Conservation (phyloP, 176 grass and related monocot genomes). For the Areca catechu region DNA sequence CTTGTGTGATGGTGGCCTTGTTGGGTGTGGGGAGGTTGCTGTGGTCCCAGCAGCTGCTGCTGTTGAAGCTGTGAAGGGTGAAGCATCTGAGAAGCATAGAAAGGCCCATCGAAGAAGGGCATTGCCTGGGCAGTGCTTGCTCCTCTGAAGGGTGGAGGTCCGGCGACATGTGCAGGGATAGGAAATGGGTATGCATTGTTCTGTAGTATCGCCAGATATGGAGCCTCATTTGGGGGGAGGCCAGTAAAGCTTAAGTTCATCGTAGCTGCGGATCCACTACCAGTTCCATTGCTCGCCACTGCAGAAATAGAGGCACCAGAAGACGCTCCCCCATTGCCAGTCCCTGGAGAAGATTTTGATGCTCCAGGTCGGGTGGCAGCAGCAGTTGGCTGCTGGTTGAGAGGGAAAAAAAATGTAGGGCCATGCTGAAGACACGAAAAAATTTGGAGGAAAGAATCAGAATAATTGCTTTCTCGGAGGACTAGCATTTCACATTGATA, state of each 20-base stretch:
- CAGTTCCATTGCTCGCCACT: constrained; percentile 16
- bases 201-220: constrained; percentile 73
- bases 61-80: constrained; percentile 71
- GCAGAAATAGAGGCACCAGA: constrained; percentile 27
- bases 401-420: constrained; percentile 74
- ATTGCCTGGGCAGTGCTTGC: constrained; percentile 49
- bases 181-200: constrained; percentile 63
- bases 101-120: constrained; percentile 77
- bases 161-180: constrained; percentile 55
- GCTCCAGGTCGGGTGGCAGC: constrained; percentile 39
- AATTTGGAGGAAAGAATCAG: not conserved
- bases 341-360: constrained; percentile 33
- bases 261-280: constrained; percentile 25
- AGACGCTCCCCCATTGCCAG: constrained; percentile 23
- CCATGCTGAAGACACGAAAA: constrained; percentile 39
- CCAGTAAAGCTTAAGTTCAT: constrained; percentile 90
- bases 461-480: no score
- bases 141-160: constrained; percentile 58
- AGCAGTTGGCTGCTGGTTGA: constrained; percentile 72
- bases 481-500: not conserved
- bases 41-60: constrained; percentile 38
- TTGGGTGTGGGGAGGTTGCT: not conserved
- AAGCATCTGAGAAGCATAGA: constrained; percentile 74
- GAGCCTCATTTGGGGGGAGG: constrained; percentile 53
- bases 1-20: constrained; percentile 2